Conservation (phyloP, 139 green algal genomes). For the Chlorella vulgaris region DNA sequence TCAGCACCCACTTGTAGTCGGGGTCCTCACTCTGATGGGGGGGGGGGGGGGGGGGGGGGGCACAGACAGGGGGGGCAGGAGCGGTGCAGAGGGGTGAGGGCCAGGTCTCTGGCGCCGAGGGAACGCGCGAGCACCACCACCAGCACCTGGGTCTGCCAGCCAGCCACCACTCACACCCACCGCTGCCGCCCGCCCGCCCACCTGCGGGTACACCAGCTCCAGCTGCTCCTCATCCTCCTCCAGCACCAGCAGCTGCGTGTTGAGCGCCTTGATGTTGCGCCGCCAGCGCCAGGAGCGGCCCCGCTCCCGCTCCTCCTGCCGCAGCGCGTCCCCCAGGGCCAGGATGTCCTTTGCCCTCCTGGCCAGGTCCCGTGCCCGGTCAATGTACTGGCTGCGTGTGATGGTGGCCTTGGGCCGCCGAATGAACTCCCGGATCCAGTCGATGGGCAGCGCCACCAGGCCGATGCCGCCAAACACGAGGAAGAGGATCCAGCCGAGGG, state of each 20-base stretch:
- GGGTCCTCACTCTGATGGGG: constrained; percentile 77
- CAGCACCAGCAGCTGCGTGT: constrained; percentile 81
- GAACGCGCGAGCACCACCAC: too few species aligned
- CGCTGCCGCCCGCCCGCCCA: neutral
- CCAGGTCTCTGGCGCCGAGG: too few species aligned
- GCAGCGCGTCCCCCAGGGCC: constrained; percentile 59
- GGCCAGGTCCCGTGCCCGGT: constrained; percentile 74
- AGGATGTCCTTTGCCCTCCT: constrained; percentile 76
- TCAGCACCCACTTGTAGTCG: constrained; percentile 78
- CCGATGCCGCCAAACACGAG: constrained; percentile 94
- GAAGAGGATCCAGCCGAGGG: constrained; percentile 93
- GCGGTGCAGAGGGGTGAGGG: too few species aligned
- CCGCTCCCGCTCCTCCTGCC: constrained; percentile 64
- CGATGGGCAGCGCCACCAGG: constrained; percentile 84
- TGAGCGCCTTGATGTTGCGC: constrained; percentile 71
- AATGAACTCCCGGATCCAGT: constrained; percentile 85
- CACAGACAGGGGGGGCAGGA: neutral
- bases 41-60: neutral
- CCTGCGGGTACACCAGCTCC: constrained; percentile 87
- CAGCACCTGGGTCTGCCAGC: neutral
- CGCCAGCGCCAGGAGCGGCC: constrained; percentile 75
- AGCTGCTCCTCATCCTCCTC: constrained; percentile 91
- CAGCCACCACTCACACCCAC: neutral
- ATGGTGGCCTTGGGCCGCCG: constrained; percentile 77
- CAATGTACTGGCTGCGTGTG: constrained; percentile 87